A percentile compares a stretch with the other conserved stretches of the same genome.
Conservation (phyloP, 2,329 filamentous ascomycete species). For the Ilyonectria robusta region DNA sequence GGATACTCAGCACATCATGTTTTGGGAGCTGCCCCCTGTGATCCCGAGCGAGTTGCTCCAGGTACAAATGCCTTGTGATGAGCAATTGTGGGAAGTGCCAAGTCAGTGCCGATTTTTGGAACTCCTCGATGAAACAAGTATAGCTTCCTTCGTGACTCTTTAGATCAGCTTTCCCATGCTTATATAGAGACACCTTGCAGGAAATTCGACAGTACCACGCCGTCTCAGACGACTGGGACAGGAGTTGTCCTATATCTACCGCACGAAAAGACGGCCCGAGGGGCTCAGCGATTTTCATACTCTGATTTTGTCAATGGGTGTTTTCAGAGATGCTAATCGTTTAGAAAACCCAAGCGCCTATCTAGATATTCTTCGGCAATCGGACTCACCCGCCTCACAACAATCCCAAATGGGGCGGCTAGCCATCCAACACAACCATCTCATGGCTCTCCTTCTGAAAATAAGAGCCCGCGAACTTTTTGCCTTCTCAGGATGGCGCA, state of each 20-base stretch:
- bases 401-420: background rate
- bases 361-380: background rate
- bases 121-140: background rate
- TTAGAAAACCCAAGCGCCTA: background rate
- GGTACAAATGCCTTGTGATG: background rate
- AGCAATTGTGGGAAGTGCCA: background rate
- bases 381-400: background rate
- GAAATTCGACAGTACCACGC: background rate
- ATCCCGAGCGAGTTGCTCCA: background rate
- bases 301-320: background rate
- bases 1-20: constrained; percentile 1
- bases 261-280: background rate
- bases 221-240: background rate
- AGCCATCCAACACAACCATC: background rate
- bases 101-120: background rate
- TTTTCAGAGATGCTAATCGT: background rate
- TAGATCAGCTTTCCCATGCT: background rate
- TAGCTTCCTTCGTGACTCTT: background rate
- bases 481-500: background rate
- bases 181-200: background rate
- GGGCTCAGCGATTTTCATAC: background rate
- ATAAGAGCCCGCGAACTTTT: background rate
- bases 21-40: background rate
- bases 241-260: background rate
- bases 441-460: background rate